A percentile compares a stretch with the other conserved stretches of the same genome.
phyloP scores from a whole-genome alignment of 129 eudicot genomes.

The Lactuca sativa region DNA sequence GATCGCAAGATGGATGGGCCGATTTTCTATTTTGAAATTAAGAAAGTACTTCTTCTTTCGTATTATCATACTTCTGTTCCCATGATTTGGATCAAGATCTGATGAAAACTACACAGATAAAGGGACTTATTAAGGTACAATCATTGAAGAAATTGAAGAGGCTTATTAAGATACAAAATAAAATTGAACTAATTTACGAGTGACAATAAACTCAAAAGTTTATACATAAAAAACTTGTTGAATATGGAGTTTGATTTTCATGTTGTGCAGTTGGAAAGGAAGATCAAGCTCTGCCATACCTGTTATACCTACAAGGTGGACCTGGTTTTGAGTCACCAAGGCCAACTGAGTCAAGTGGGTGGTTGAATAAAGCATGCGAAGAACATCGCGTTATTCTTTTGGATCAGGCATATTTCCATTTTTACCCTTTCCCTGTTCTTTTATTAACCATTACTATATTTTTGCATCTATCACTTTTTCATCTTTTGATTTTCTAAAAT shows the following conservation, averaged over 20 bases:
- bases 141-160: too few relatives aligned
- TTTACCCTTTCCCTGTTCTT: background rate
- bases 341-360: slow-evolving; percentile 85
- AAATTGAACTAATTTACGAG: background rate
- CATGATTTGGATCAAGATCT: background rate
- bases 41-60: background rate
- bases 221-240: slow-evolving; percentile 18
- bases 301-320: slow-evolving; percentile 88
- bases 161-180: too few relatives aligned
- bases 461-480: background rate
- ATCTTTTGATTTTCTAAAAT: slow-evolving; percentile 24
- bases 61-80: background rate
- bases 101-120: too few relatives aligned
- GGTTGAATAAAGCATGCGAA: slow-evolving; percentile 95
- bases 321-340: slow-evolving; percentile 91
- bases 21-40: background rate
- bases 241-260: slow-evolving; percentile 5
- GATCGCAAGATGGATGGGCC: background rate
- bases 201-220: background rate
- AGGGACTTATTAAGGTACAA: too few relatives aligned
- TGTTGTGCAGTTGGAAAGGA: slow-evolving; percentile 83
- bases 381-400: slow-evolving; percentile 69
- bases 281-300: slow-evolving; percentile 65
- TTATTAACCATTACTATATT: background rate
- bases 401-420: slow-evolving; percentile 68